phyloP scores from a whole-genome alignment of 2,329 filamentous ascomycete species.

The Trichoderma pleuroti region DNA sequence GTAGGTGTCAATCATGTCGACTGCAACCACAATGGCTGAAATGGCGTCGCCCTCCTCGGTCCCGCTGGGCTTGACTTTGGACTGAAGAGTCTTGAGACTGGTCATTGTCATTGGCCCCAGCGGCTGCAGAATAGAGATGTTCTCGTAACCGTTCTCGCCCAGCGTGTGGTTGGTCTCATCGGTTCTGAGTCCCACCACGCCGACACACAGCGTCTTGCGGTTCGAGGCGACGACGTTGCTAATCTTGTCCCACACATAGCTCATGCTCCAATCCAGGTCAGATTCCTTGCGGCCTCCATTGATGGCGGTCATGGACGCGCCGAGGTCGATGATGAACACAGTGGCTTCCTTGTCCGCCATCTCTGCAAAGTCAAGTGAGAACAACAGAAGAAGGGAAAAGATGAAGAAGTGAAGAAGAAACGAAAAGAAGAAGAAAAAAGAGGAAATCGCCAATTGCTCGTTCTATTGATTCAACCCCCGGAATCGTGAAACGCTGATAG shows the following conservation, averaged over 20 bases:
- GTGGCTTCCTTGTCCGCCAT: constrained; percentile 95
- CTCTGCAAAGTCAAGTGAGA: background rate
- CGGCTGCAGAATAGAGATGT: constrained; percentile 77
- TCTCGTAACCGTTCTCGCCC: constrained; percentile 69
- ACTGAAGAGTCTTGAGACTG: constrained; percentile 62
- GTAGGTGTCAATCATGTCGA: constrained; percentile 76
- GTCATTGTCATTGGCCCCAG: constrained; percentile 60
- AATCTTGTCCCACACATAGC: constrained; percentile 90
- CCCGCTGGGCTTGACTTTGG: constrained; percentile 61
- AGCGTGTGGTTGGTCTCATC: constrained; percentile 71
- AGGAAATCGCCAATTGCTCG: background rate
- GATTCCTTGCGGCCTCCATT: constrained; percentile 69
- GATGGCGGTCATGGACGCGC: constrained; percentile 73
- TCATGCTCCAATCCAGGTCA: constrained; percentile 85
- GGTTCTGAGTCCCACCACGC: constrained; percentile 81
- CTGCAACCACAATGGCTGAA: constrained; percentile 80
- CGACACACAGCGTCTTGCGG: constrained; percentile 64
- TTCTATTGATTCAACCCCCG: background rate
- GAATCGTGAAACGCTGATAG: background rate
- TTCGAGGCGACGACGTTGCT: constrained; percentile 66
- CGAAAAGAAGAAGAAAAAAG: background rate
- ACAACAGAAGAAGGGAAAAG: background rate
- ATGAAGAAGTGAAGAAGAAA: background rate
- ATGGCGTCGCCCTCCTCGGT: constrained; percentile 76
- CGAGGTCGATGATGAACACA: constrained; percentile 87